Conservation (phyloP, 164 flowering plant genomes). For the Dillenia turbinata region DNA sequence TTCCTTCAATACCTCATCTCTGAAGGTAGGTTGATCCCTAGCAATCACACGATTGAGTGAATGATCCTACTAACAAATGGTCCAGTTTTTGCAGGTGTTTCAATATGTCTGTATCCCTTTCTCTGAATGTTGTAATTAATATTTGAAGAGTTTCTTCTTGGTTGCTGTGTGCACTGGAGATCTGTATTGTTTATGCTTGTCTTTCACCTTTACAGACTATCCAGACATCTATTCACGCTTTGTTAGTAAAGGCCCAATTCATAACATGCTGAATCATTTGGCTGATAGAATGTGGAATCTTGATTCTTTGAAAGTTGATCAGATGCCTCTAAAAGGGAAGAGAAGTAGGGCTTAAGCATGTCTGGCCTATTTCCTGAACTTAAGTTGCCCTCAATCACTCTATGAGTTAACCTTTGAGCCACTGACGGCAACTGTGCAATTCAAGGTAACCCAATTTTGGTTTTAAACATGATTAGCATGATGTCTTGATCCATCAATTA, state of each 20-base stretch:
- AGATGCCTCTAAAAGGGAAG: constrained; percentile 30
- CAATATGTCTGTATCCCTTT: constrained; percentile 93
- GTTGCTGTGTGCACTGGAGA: background rate
- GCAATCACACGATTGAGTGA: background rate
- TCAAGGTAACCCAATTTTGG: constrained; percentile 55
- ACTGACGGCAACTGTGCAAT: constrained; percentile 68
- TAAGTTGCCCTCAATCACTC: constrained; percentile 56
- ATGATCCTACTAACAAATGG: constrained; percentile 18
- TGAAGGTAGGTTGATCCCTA: constrained; percentile 47
- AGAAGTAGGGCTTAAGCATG: constrained; percentile 39
- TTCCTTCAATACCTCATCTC: constrained; percentile 36
- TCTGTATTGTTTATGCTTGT: constrained; percentile 9
- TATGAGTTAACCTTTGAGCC: constrained; percentile 80
- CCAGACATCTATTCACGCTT: constrained; percentile 78
- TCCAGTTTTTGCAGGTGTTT: constrained; percentile 58
- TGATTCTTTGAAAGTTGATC: constrained; percentile 24
- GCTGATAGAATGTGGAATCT: constrained; percentile 34
- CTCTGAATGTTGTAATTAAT: background rate
- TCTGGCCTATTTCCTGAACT: constrained; percentile 62
- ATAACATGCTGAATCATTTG: constrained; percentile 64
- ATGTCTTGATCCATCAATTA: too few species aligned
- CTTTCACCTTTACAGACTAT: constrained; percentile 33
- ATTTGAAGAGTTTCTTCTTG: background rate
- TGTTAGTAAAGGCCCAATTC: constrained; percentile 73
- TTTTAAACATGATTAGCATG: too few species aligned